Percentiles rank a stretch among this genome's conserved stretches.
Conservation (phyloP, 2,329 filamentous ascomycete species). For the Mariannaea sp. region DNA sequence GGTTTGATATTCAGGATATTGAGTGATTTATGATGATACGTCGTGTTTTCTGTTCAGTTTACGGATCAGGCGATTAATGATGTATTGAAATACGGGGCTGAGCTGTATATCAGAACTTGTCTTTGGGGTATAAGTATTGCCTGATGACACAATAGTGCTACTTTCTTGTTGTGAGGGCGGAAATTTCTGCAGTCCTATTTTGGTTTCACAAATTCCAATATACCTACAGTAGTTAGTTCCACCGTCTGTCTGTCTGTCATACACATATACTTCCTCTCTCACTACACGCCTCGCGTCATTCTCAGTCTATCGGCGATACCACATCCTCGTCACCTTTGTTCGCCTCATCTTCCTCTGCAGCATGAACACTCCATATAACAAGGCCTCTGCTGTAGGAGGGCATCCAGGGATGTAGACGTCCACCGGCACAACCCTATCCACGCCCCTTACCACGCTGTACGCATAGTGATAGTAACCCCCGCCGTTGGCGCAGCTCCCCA, state of each 20-base stretch:
- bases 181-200: no score
- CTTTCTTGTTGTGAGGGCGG: no score
- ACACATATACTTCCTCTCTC: no score
- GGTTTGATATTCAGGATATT: constrained; percentile 59
- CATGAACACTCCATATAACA: constrained; percentile 64
- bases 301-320: constrained; percentile 53
- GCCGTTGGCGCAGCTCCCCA: constrained; percentile 73
- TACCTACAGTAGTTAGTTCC: no score
- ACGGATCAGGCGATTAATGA: no score
- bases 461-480: constrained; percentile 76
- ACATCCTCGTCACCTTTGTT: constrained; percentile 53
- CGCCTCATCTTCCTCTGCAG: constrained; percentile 70
- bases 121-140: no score
- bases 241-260: no score
- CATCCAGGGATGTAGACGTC: constrained; percentile 71
- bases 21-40: constrained; percentile 18
- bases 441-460: constrained; percentile 68
- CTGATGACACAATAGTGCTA: no score
- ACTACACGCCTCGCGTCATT: no score
- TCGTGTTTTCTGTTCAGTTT: neutral
- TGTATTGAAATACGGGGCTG: no score
- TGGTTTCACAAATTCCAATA: no score
- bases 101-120: no score
- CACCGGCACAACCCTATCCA: constrained; percentile 68
- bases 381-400: constrained; percentile 52